Percentiles rank a stretch among this genome's conserved stretches.
phyloP scores from a whole-genome alignment of 2,329 filamentous ascomycete species.

The Fusarium torreyae region DNA sequence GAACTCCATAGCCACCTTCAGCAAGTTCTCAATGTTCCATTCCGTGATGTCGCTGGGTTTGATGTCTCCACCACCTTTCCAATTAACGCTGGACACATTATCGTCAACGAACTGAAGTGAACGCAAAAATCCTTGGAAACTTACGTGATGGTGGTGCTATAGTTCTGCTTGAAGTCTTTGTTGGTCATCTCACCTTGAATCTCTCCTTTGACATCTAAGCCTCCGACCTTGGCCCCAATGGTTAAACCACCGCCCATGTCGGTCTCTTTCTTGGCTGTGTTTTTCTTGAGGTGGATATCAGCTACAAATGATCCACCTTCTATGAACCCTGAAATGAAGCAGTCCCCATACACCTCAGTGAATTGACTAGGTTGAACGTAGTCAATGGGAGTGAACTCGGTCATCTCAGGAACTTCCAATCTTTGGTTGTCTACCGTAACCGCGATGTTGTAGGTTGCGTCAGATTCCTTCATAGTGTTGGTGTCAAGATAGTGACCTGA shows the following conservation, averaged over 20 bases:
- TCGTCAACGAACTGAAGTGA: no score
- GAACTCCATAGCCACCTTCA: slow-evolving; percentile 19
- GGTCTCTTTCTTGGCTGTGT: background rate
- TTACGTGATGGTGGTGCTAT: slow-evolving; percentile 13
- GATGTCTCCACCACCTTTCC: slow-evolving; percentile 29
- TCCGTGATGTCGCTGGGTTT: slow-evolving; percentile 3
- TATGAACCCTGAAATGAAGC: slow-evolving; percentile 40
- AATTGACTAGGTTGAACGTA: slow-evolving; percentile 18
- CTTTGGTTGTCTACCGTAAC: slow-evolving; percentile 18
- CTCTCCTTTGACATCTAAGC: background rate
- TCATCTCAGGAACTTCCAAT: slow-evolving; percentile 14
- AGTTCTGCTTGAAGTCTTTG: background rate
- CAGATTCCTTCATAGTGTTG: slow-evolving; percentile 7
- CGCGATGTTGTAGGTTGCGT: slow-evolving; percentile 13
- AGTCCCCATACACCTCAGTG: slow-evolving; percentile 35
- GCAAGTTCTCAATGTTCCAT: slow-evolving; percentile 12
- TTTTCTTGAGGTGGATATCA: background rate
- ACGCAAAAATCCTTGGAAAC: background rate
- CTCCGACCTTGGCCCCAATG: slow-evolving; percentile 5
- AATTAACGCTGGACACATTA: slow-evolving; percentile 2
- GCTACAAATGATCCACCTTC: slow-evolving; percentile 29
- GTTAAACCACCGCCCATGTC: slow-evolving; percentile 11
- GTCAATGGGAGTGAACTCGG: slow-evolving; percentile 23
- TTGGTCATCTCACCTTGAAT: slow-evolving; percentile 4
- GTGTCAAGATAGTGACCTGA: slow-evolving; percentile 13